Percentiles rank a stretch among this genome's conserved stretches.
phyloP scores from a whole-genome alignment of 1,284 basidiomycete species.

The Trichosporon asahii region DNA sequence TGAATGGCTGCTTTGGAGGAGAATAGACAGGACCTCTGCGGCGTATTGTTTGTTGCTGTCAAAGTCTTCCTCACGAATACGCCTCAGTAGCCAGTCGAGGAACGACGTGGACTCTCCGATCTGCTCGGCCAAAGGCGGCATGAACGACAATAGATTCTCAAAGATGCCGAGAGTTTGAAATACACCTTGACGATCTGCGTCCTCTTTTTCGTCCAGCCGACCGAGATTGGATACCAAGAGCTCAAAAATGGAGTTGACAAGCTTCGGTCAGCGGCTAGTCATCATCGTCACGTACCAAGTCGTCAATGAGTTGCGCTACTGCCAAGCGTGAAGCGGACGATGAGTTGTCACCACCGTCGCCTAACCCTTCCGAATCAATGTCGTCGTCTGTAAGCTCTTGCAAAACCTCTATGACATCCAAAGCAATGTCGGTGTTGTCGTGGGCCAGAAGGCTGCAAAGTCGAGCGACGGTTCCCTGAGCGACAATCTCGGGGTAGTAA shows the following conservation, averaged over 20 bases:
- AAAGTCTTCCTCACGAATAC: constrained; percentile 68
- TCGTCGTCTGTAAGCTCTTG: constrained; percentile 94
- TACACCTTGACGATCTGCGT: constrained; percentile 81
- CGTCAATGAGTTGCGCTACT: constrained; percentile 68
- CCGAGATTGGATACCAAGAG: constrained; percentile 83
- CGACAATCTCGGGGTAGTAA: constrained; percentile 85
- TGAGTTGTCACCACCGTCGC: constrained; percentile 58
- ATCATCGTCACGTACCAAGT: constrained; percentile 59
- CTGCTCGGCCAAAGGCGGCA: constrained; percentile 66
- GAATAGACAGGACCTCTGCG: constrained; percentile 81
- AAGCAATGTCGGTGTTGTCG: constrained; percentile 89
- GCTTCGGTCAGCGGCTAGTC: constrained; percentile 52
- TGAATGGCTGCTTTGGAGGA: constrained; percentile 68
- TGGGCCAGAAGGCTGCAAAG: constrained; percentile 83
- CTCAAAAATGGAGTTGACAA: constrained; percentile 78
- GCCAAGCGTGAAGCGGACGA: constrained; percentile 47
- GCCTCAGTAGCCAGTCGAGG: constrained; percentile 72
- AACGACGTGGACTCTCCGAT: constrained; percentile 72
- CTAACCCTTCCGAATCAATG: constrained; percentile 71
- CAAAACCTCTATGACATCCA: constrained; percentile 84
- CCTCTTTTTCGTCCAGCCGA: constrained; percentile 70
- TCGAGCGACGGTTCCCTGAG: constrained; percentile 62
- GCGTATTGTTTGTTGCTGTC: constrained; percentile 85
- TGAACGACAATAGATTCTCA: constrained; percentile 86
- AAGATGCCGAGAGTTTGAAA: constrained; percentile 91